Evolutionary conservation across 352 stramenopile genomes (phyloP).

Genomic region (Globisporangium alternatum): DNA sequence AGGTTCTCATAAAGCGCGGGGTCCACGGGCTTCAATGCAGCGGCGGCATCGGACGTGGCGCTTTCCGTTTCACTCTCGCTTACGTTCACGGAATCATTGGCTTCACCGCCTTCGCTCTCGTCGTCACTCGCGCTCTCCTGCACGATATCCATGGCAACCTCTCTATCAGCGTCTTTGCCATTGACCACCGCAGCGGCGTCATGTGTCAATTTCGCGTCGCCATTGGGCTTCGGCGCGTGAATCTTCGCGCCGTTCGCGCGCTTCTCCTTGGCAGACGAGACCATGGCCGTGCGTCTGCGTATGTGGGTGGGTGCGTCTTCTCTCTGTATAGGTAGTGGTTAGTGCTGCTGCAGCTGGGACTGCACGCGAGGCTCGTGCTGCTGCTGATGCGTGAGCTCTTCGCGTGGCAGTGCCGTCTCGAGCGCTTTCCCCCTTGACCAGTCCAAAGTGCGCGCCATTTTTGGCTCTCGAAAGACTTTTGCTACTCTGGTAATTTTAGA

Average conservation of each 20-base stretch:
- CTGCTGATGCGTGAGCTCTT: neutral
- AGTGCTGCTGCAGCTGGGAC: neutral
- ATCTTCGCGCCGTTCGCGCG: neutral
- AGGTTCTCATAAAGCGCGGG: slow-evolving; percentile 21
- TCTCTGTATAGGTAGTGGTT: neutral
- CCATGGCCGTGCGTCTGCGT: neutral
- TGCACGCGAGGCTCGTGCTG: neutral
- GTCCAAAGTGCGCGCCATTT: slow-evolving; percentile 13
- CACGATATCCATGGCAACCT: slow-evolving; percentile 7
- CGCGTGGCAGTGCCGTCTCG: neutral
- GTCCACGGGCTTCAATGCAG: neutral
- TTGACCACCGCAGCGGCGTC: neutral
- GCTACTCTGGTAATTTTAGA: no score
- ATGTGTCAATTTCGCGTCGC: neutral
- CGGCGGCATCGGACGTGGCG: neutral
- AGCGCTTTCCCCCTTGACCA: neutral
- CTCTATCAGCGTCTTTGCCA: neutral
- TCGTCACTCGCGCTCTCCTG: neutral
- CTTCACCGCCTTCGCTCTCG: neutral
- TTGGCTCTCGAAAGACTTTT: neutral
- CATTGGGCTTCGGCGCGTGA: neutral
- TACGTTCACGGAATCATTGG: neutral
- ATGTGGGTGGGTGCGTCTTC: neutral
- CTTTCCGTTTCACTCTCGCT: slow-evolving; percentile 1
- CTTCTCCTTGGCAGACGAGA: neutral